A percentile compares a stretch with the other conserved stretches of the same genome.
Evolutionary conservation across 352 stramenopile species (phyloP).

Genomic region (Phytophthora pluvialis): DNA sequence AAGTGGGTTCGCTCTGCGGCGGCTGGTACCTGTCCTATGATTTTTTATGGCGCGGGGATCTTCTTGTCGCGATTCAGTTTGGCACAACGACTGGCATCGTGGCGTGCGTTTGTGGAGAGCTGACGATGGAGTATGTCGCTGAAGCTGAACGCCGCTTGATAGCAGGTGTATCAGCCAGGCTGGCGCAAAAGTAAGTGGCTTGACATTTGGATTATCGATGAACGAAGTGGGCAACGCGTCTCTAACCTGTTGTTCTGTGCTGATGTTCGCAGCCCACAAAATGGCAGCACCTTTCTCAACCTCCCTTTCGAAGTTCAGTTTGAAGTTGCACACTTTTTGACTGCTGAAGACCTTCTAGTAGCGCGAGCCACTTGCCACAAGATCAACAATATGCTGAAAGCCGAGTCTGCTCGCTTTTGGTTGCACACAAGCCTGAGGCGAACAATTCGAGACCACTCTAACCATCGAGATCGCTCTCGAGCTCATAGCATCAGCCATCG

Average conservation of each 20-base stretch:
- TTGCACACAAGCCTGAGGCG: conserved; percentile 79
- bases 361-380: conserved; percentile 78
- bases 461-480: conserved; percentile 55
- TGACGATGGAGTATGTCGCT: conserved; percentile 70
- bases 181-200: conserved; percentile 52
- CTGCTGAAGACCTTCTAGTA: conserved; percentile 79
- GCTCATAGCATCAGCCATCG: conserved; percentile 52
- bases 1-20: conserved; percentile 57
- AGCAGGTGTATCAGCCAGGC: conserved; percentile 48
- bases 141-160: conserved; percentile 69
- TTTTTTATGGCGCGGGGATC: conserved; percentile 71
- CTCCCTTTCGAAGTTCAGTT: conserved; percentile 87
- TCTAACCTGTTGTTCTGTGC: conserved; percentile 14
- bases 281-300: conserved; percentile 62
- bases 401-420: conserved; percentile 87
- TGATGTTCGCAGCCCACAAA: conserved; percentile 57
- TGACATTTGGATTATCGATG: neutral
- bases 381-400: conserved; percentile 84
- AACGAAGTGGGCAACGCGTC: neutral
- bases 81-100: conserved; percentile 75
- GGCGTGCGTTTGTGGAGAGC: conserved; percentile 71
- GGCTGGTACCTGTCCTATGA: conserved; percentile 73
- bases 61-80: conserved; percentile 79
- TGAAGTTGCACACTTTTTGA: conserved; percentile 75
- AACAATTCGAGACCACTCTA: conserved; percentile 62